These are phyloP conservation scores for Debaryomycetaceae sp. DNA, from an alignment of 1,139 yeast species.

Conservation along the genomic window DNA sequence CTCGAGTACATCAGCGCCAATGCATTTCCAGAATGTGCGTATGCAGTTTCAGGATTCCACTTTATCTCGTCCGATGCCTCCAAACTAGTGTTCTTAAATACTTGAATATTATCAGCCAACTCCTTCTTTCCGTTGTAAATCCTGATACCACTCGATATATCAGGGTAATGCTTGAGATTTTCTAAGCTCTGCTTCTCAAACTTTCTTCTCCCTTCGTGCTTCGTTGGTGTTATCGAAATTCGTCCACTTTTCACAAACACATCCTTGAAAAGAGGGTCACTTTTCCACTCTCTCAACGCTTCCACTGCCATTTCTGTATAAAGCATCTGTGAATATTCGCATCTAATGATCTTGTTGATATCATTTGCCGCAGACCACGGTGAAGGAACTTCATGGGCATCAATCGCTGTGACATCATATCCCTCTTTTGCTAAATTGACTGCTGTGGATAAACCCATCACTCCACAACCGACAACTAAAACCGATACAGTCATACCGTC, in stretches of 20 bases:
- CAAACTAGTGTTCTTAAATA: slow-evolving; percentile 20
- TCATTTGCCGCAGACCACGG: slow-evolving; percentile 49
- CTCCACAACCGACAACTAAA: slow-evolving; percentile 20
- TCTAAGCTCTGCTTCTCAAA: slow-evolving; percentile 31
- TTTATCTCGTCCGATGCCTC: slow-evolving; percentile 6
- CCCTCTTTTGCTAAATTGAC: slow-evolving; percentile 13
- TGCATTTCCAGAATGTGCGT: slow-evolving; percentile 15
- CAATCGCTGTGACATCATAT: slow-evolving; percentile 28
- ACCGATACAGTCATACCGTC: slow-evolving; percentile 10
- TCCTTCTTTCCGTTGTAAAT: slow-evolving; percentile 20
- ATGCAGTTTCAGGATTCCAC: slow-evolving; percentile 24
- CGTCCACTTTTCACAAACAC: slow-evolving; percentile 35
- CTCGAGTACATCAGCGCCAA: slow-evolving; percentile 1
- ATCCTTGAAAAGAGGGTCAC: slow-evolving; percentile 15
- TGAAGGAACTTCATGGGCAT: slow-evolving; percentile 41
- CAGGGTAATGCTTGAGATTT: slow-evolving; percentile 21
- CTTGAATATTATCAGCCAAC: slow-evolving; percentile 20
- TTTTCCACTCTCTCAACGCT: slow-evolving; percentile 36
- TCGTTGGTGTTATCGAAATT: slow-evolving; percentile 14
- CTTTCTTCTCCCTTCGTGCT: slow-evolving; percentile 19
- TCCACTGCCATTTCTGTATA: slow-evolving; percentile 39
- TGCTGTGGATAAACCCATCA: slow-evolving; percentile 17
- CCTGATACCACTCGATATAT: slow-evolving; percentile 23
- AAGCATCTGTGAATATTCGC: slow-evolving; percentile 33
- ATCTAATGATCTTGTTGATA: slow-evolving; percentile 45